Base-by-base conservation (phyloP, 169 alveolate species). In the Babesia bovis region DNA sequence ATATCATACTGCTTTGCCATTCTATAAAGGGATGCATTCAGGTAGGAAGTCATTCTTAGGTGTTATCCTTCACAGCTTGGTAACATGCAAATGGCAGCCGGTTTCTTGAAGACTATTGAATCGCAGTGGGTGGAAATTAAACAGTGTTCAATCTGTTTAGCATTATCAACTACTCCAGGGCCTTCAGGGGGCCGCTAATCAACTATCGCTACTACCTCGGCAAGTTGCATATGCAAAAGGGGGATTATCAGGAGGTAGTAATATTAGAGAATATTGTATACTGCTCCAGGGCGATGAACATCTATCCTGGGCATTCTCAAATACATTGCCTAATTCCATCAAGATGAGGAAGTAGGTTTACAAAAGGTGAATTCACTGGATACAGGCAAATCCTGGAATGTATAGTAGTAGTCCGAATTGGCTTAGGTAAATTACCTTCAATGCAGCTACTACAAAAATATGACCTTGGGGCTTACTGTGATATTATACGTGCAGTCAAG, bases 31-130 rank as follows among this genome's bases (percentile, higher is more conserved):
- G 94, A 32, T 91, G 95, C 56, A 84, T 91, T 72, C 95, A 90
- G 87, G 84, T 74, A 74, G 5, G 56, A 10, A 13, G n/a, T 3
- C n/a, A 3, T 12, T 17, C 10, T 23, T 28, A 5, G 12, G 32
- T 47, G 26, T 19, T 5, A 7, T 9, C 13, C 45, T 38, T 7
- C 21, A n/a, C 51, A 69, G 85, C 89, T 91, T n/a, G 94, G 95
- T 38, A 91, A 91, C 72, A 91, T 91, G 95, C 95, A 91, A 51
- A 91, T 91, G 95, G 95, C 95, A 3, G 94, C 95, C 13, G 92
- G 93, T 12, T 91, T 91, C 28, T 76, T 91, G 56, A 91, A 91
- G 79, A 86, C 90, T 38, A 88, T 89, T 17, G 95, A 91, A 50
- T 91, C 93, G 15, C 84, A 83, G 92, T 86, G 33, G 21, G 89